Conservation (phyloP, 176 grass and related monocot species). For the Carex parvula region DNA sequence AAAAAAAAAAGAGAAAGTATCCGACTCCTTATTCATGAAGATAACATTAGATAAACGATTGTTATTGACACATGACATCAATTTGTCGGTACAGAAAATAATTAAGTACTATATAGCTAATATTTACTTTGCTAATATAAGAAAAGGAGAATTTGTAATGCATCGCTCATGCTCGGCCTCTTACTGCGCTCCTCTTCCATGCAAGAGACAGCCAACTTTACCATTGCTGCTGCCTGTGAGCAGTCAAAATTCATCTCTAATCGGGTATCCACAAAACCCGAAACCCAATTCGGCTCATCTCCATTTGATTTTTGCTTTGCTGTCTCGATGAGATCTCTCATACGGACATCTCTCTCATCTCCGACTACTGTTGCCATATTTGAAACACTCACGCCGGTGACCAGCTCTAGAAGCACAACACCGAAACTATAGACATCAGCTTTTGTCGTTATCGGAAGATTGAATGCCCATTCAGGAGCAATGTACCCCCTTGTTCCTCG, state of each 20-base stretch:
- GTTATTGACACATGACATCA: background rate
- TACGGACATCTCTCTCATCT: background rate
- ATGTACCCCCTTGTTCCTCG: constrained; percentile 40
- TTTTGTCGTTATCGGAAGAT: constrained; percentile 42
- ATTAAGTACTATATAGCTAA: background rate
- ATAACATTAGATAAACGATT: background rate
- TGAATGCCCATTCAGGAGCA: constrained; percentile 35
- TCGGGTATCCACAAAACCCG: constrained; percentile 44
- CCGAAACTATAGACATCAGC: constrained; percentile 68
- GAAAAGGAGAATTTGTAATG: constrained; percentile 36
- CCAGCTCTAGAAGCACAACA: constrained; percentile 59
- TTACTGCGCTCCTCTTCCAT: constrained; percentile 56
- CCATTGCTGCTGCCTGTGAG: constrained; percentile 47
- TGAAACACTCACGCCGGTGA: constrained; percentile 44
- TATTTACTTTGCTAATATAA: background rate
- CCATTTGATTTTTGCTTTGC: constrained; percentile 35
- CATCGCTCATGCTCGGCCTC: constrained; percentile 60
- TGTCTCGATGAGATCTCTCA: background rate
- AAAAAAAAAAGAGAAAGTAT: background rate
- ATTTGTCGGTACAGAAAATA: background rate
- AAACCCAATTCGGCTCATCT: constrained; percentile 39
- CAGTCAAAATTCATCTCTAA: constrained; percentile 49
- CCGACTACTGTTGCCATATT: constrained; percentile 22
- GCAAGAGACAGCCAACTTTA: constrained; percentile 50
- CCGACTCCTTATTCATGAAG: no score